A percentile compares a stretch with the other conserved stretches of the same genome.
These are phyloP conservation scores for Canariomyces notabilis DNA, from an alignment of 2,329 filamentous ascomycete genomes.

Conservation along the genomic window DNA sequence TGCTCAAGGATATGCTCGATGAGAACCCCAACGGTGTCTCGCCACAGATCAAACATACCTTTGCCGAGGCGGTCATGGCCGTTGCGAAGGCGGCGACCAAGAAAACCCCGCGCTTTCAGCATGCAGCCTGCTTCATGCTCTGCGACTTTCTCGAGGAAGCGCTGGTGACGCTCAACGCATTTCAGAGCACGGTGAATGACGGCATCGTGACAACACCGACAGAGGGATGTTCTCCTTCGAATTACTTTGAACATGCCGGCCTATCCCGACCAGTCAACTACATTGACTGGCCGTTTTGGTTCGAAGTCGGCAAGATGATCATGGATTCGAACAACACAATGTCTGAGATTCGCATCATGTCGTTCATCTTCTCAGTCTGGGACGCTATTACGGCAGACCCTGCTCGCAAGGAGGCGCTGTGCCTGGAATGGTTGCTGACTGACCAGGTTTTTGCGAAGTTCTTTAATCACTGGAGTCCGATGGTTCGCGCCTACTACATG, in stretches of 20 bases:
- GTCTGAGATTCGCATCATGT: constrained; percentile 79
- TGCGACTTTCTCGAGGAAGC: constrained; percentile 87
- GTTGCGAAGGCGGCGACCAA: constrained; percentile 70
- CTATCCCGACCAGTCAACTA: constrained; percentile 34
- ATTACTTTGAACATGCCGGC: constrained; percentile 10
- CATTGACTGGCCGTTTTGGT: constrained; percentile 80
- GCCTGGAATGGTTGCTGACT: constrained; percentile 68
- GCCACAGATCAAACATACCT: constrained; percentile 55
- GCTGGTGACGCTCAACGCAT: constrained; percentile 55
- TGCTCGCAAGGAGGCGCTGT: constrained; percentile 63
- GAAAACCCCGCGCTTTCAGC: constrained; percentile 74
- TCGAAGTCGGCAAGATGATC: constrained; percentile 73
- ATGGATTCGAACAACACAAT: constrained; percentile 80
- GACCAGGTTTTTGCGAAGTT: constrained; percentile 71
- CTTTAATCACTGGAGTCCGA: constrained; percentile 93
- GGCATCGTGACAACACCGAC: constrained; percentile 24
- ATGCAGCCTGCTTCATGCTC: constrained; percentile 79
- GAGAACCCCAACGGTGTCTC: constrained; percentile 36
- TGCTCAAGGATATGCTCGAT: constrained; percentile 73
- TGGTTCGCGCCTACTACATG: constrained; percentile 92
- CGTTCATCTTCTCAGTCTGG: constrained; percentile 79
- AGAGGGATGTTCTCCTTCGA: constrained; percentile 5
- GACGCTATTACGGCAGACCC: constrained; percentile 62
- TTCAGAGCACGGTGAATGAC: constrained; percentile 33
- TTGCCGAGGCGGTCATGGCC: constrained; percentile 68